Evolutionary conservation across 257 asterid genomes (phyloP).

Genomic region (Solanum sejunctum): DNA sequence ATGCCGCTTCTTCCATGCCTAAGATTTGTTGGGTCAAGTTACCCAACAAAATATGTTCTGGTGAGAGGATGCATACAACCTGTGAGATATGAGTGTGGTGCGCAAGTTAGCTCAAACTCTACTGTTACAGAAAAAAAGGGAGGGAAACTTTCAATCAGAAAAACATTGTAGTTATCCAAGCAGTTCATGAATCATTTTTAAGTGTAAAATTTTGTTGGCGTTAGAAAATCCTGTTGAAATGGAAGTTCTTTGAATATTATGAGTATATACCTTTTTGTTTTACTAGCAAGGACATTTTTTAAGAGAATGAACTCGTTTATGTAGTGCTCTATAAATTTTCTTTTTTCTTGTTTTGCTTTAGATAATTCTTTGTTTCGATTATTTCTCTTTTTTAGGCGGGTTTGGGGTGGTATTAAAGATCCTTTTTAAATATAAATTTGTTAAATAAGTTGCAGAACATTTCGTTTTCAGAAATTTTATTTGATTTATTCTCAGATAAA

Average conservation of each 20-base stretch:
- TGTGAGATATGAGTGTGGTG: not conserved
- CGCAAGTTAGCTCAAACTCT: not conserved
- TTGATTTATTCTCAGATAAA: slow-evolving; percentile 39
- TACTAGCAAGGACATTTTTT: not conserved
- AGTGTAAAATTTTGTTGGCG: not conserved
- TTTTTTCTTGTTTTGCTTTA: not conserved
- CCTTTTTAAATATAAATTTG: not conserved
- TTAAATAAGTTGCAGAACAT: not conserved
- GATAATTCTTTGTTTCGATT: not conserved
- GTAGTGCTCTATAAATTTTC: not conserved
- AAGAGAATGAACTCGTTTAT: not conserved
- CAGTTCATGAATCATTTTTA: not conserved
- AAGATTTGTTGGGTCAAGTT: not conserved
- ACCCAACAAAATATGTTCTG: not conserved
- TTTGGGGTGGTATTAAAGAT: not conserved
- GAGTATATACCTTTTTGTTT: not conserved
- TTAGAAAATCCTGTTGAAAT: not conserved
- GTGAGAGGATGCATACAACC: not conserved
- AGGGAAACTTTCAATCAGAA: not conserved
- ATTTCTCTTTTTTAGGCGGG: not conserved
- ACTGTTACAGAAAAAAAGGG: not conserved
- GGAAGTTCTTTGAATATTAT: not conserved
- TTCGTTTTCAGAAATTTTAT: not conserved
- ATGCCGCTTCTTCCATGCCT: not conserved
- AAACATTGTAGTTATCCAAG: not conserved